These are phyloP conservation scores for Eimeria falciformis DNA, from an alignment of 169 alveolate species.

Conservation along the genomic window DNA sequence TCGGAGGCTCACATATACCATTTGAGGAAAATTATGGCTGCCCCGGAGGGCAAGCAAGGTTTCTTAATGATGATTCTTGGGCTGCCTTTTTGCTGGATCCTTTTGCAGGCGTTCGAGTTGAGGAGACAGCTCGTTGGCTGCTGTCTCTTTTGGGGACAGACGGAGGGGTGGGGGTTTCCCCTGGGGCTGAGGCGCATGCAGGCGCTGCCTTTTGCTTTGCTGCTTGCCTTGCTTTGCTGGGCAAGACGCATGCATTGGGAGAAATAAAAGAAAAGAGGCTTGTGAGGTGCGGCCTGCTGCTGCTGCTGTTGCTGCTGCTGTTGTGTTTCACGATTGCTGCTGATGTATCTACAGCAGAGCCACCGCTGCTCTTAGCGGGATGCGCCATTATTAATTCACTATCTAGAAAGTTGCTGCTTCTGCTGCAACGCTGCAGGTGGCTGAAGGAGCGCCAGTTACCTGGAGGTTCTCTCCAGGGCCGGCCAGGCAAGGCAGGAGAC, in stretches of 20 bases:
- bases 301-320: too few species aligned
- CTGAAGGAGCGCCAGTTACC: conserved; percentile 72
- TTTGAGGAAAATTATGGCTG: too few species aligned
- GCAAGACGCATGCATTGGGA: conserved; percentile 14
- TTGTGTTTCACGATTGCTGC: background rate
- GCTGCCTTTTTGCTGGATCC: conserved; percentile 24
- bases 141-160: conserved; percentile 57
- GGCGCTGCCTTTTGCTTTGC: conserved; percentile 82
- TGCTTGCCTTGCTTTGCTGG: conserved; percentile 77
- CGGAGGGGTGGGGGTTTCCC: conserved; percentile 83
- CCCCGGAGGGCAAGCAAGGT: too few species aligned
- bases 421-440: conserved; percentile 78
- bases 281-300: conserved; percentile 50
- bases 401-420: conserved; percentile 50
- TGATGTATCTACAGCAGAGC: background rate
- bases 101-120: conserved; percentile 63
- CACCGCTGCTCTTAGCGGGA: background rate
- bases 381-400: background rate
- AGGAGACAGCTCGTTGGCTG: conserved; percentile 49
- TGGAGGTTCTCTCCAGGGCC: conserved; percentile 80
- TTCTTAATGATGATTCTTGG: conserved; percentile 18
- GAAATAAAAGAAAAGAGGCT: conserved; percentile 6
- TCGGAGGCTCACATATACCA: too few species aligned
- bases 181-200: conserved; percentile 82
- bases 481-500: conserved; percentile 82